Evolutionary conservation across 352 stramenopile genomes (phyloP).

Genomic region (Globisporangium perplexum): DNA sequence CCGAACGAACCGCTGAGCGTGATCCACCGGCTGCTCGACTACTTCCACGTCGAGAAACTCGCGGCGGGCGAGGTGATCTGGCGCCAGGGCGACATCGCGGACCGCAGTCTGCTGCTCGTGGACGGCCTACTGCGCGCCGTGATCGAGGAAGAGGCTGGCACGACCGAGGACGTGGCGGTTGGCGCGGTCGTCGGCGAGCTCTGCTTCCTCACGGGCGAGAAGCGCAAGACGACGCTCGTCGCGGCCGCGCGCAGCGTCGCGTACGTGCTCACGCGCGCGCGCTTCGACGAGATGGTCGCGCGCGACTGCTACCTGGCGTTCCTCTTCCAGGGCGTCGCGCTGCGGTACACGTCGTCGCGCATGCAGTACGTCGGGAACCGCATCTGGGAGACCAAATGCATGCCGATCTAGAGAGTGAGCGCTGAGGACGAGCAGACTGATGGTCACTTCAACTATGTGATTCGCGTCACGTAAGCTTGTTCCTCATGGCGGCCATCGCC

Average conservation of each 20-base stretch:
- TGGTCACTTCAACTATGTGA: no score
- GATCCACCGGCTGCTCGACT: conserved; percentile 60
- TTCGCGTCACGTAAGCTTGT: no score
- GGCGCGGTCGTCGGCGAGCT: conserved; percentile 75
- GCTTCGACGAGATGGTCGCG: conserved; percentile 58
- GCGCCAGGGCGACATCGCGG: conserved; percentile 54
- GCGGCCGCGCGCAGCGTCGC: conserved; percentile 53
- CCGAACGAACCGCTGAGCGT: conserved; percentile 57
- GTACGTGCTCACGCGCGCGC: conserved; percentile 53
- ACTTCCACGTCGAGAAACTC: conserved; percentile 62
- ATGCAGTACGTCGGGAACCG: conserved; percentile 80
- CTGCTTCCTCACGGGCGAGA: conserved; percentile 74
- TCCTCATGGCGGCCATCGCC: no score
- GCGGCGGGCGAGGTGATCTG: conserved; percentile 58
- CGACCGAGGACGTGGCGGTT: conserved; percentile 60
- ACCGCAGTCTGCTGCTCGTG: conserved; percentile 53
- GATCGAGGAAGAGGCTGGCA: conserved; percentile 75
- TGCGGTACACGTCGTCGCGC: conserved; percentile 69
- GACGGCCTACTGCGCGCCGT: conserved; percentile 61
- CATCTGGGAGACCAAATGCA: conserved; percentile 82
- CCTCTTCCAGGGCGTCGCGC: conserved; percentile 66
- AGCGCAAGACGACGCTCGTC: conserved; percentile 73
- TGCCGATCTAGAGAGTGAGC: conserved; percentile 40
- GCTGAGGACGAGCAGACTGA: no score
- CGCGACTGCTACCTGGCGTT: conserved; percentile 65